These are phyloP conservation scores for Elsinoe necatrix DNA, from an alignment of 2,329 filamentous ascomycete genomes.

Conservation along the genomic window DNA sequence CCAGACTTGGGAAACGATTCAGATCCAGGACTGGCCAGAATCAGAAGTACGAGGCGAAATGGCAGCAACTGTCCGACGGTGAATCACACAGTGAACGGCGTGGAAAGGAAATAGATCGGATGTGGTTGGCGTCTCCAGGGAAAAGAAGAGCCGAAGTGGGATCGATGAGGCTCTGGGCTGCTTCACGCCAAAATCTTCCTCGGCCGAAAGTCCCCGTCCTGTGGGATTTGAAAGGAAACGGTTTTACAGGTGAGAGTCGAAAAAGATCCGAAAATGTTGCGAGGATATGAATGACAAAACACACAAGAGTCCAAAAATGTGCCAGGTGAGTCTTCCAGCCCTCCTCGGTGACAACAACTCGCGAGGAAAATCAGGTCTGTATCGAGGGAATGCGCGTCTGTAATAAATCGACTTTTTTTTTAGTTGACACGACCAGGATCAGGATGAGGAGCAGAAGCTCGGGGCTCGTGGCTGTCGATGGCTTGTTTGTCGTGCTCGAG, in stretches of 20 bases:
- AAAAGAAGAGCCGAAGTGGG: not conserved
- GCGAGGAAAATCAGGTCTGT: not conserved
- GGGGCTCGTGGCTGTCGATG: slow-evolving; percentile 8
- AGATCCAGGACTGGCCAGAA: slow-evolving; percentile 1
- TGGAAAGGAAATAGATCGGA: slow-evolving; percentile 8
- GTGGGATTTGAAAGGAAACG: slow-evolving; percentile 14
- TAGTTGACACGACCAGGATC: slow-evolving; percentile 1
- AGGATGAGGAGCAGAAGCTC: not conserved
- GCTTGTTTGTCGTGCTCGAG: slow-evolving; percentile 9
- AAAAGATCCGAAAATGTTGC: not conserved
- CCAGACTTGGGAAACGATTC: not conserved
- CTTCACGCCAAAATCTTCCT: not conserved
- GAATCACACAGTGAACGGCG: not conserved
- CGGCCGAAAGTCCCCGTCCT: slow-evolving; percentile 1
- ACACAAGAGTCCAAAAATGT: not conserved
- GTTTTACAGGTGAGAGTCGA: not conserved
- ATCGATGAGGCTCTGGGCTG: not conserved
- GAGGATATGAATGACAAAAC: not conserved
- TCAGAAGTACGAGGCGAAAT: slow-evolving; percentile 6
- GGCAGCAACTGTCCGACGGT: slow-evolving; percentile 10
- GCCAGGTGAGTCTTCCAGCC: not conserved
- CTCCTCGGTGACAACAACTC: not conserved
- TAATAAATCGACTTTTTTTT: slow-evolving; percentile 3
- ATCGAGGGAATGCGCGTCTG: not conserved
- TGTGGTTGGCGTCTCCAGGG: not conserved